Conservation (phyloP, 768 basidiomycete species). For the Lepiota brunneoincarnata region DNA sequence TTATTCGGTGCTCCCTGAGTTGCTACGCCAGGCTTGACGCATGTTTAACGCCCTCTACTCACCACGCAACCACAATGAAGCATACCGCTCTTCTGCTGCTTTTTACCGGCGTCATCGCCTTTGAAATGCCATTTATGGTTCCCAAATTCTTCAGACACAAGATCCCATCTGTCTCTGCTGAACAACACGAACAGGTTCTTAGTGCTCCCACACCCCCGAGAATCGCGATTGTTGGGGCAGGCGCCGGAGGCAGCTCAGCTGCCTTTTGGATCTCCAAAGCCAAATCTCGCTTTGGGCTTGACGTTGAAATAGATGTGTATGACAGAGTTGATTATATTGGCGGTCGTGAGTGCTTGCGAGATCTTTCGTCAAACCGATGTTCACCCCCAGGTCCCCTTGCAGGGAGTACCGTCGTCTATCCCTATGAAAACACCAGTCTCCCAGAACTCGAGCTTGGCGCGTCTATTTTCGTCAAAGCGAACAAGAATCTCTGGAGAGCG, state of each 20-base stretch:
- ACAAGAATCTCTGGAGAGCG: conserved; percentile 72
- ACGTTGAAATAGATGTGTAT: conserved; percentile 81
- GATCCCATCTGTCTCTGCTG: conserved; percentile 16
- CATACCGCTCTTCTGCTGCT: conserved; percentile 25
- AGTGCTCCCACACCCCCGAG: conserved; percentile 36
- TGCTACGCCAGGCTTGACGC: neutral
- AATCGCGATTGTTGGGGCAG: conserved; percentile 88
- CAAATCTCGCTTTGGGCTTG: conserved; percentile 62
- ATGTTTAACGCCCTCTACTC: neutral
- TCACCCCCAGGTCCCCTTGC: neutral
- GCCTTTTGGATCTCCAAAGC: conserved; percentile 84
- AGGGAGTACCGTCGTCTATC: conserved; percentile 81
- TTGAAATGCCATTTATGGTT: conserved; percentile 53
- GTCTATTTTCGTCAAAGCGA: conserved; percentile 78
- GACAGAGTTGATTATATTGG: conserved; percentile 77
- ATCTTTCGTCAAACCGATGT: neutral
- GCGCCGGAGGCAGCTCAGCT: conserved; percentile 82
- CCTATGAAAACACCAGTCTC: conserved; percentile 58
- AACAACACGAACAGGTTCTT: conserved; percentile 12
- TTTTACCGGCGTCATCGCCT: conserved; percentile 31
- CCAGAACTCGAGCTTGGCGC: conserved; percentile 81
- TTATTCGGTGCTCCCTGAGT: neutral
- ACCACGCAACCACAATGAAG: conserved; percentile 16
- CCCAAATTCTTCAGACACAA: conserved; percentile 47
- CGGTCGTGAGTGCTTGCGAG: conserved; percentile 61